Percentiles rank a stretch among this genome's conserved stretches.
Conservation (phyloP, 2,329 filamentous ascomycete genomes). For the Penicillium sp. region DNA sequence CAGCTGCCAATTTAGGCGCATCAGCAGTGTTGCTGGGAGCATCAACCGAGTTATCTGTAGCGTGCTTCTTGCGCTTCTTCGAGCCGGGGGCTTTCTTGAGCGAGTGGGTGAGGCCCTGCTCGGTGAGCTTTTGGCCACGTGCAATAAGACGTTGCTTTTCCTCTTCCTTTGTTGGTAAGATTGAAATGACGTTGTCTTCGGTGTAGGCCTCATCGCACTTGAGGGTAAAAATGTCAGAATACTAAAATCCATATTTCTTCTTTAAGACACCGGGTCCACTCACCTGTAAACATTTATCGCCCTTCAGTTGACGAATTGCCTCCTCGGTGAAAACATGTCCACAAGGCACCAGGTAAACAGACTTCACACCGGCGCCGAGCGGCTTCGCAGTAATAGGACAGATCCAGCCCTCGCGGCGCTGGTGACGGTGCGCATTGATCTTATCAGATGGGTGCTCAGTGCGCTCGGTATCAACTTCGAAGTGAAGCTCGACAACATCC, state of each 20-base stretch:
- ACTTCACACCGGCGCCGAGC: conserved; percentile 73
- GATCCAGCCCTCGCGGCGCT: conserved; percentile 62
- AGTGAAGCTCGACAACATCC: conserved; percentile 84
- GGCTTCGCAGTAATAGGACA: conserved; percentile 88
- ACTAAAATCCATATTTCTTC: neutral
- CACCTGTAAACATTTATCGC: conserved; percentile 61
- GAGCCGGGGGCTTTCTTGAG: conserved; percentile 73
- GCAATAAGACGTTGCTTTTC: conserved; percentile 69
- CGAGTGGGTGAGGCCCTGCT: conserved; percentile 76
- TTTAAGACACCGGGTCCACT: conserved; percentile 13
- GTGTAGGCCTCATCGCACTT: conserved; percentile 76
- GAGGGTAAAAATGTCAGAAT: neutral
- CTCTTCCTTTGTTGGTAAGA: conserved; percentile 69
- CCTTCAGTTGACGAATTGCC: conserved; percentile 76
- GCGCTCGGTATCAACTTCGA: conserved; percentile 56
- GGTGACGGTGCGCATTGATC: conserved; percentile 29
- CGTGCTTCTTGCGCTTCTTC: conserved; percentile 75
- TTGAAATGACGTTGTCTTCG: conserved; percentile 74
- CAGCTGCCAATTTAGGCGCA: conserved; percentile 24
- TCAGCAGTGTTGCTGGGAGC: conserved; percentile 41
- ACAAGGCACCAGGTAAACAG: conserved; percentile 90
- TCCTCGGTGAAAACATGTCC: conserved; percentile 91
- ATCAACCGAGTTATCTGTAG: conserved; percentile 38
- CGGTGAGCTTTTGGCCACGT: conserved; percentile 67
- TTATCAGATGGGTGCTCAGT: conserved; percentile 44